Conservation (phyloP, 140 eudicot species). For the Cichorium intybus region DNA sequence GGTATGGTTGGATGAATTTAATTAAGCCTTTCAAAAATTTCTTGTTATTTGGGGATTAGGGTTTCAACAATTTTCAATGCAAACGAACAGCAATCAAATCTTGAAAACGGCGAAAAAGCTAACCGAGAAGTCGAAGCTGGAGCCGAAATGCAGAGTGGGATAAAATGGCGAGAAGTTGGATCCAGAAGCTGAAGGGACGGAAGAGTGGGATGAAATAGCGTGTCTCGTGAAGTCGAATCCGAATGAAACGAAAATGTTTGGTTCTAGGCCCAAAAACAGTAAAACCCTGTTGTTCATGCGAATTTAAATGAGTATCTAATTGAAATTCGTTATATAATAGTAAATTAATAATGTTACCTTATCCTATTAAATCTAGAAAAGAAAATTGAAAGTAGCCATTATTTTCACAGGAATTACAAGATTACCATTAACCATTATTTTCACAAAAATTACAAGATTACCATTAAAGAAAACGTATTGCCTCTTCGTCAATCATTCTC, state of each 20-base stretch:
- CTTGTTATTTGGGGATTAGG: constrained; percentile 24
- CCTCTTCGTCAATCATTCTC: too few species aligned
- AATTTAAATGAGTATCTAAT: too few species aligned
- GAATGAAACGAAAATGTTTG: not conserved
- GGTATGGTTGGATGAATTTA: not conserved
- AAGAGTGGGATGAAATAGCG: not conserved
- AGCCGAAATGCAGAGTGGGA: not conserved
- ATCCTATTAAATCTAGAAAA: too few species aligned
- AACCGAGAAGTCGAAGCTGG: constrained; percentile 18
- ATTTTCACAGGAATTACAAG: too few species aligned
- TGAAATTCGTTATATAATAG: too few species aligned
- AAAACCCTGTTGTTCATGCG: too few species aligned
- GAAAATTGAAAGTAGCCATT: too few species aligned
- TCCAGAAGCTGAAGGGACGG: constrained; percentile 4
- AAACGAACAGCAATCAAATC: constrained; percentile 8
- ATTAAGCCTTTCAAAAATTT: not conserved
- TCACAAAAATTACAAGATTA: too few species aligned
- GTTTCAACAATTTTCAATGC: constrained; percentile 13
- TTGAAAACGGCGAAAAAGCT: constrained; percentile 8
- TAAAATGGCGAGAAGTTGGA: constrained; percentile 4
- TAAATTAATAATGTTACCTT: too few species aligned
- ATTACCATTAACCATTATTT: too few species aligned
- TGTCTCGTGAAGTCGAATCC: constrained; percentile 1
- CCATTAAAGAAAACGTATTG: too few species aligned
- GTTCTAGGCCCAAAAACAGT: not conserved